phyloP scores from a whole-genome alignment of 1,139 yeast genomes.

The Zygoascus sp. region DNA sequence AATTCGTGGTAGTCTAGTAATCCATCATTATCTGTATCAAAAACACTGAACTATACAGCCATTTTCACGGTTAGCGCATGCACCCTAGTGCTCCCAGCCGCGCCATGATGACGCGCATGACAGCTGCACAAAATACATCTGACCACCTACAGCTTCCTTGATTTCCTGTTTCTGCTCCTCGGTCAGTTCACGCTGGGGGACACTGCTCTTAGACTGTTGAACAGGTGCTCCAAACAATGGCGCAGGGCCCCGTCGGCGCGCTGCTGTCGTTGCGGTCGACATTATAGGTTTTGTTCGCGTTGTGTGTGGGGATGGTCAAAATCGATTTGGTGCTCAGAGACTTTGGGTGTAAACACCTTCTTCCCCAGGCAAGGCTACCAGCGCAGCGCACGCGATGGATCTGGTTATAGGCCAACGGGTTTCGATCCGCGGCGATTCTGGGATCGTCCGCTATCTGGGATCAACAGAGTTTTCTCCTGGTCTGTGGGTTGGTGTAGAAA shows the following conservation, averaged over 20 bases:
- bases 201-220: background rate
- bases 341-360: background rate
- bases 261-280: conserved; percentile 10
- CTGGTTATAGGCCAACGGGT: conserved; percentile 24
- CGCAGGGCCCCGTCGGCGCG: conserved; percentile 11
- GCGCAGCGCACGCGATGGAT: conserved; percentile 13
- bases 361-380: background rate
- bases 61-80: too few species aligned
- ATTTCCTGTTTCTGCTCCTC: conserved; percentile 93
- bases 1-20: conserved; percentile 86
- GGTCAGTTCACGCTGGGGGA: conserved; percentile 48
- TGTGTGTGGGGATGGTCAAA: background rate
- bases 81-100: background rate
- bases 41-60: conserved; percentile 61
- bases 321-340: too few species aligned
- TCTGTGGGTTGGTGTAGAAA: conserved; percentile 75
- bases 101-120: background rate
- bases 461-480: conserved; percentile 50
- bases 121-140: too few species aligned
- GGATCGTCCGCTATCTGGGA: conserved; percentile 40
- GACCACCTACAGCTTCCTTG: conserved; percentile 69
- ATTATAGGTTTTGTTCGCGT: background rate
- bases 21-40: conserved; percentile 92
- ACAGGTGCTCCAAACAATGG: conserved; percentile 9
- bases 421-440: conserved; percentile 24